Evolutionary conservation across 2,329 filamentous ascomycete species (phyloP), one percentile per base, ranked within the genome.

Genomic region (Daldinia eschscholtzii): DNA sequence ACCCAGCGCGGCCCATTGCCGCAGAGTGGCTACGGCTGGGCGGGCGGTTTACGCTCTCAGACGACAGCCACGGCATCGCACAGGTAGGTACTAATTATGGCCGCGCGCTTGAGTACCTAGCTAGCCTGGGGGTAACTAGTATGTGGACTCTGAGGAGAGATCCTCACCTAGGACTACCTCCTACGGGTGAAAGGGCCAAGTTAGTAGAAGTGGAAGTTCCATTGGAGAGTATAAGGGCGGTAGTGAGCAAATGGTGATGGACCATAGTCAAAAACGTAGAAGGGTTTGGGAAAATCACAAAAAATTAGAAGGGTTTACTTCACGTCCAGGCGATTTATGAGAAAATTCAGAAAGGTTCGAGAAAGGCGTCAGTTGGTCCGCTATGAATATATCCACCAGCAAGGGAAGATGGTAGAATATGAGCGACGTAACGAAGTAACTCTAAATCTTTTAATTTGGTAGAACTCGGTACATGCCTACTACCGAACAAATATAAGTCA

Each of bases 21-120:
- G 86, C 93, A 91, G 88, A 89, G 78, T 97, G 93, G 83, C 77
- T 94, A 61, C 81, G 81, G 6, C 85, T 93, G 75, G 91, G 91
- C 26, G 94, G 96, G 26, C 88, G 87, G 67, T 97, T 98, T 80
- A 97, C 93, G 60, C 86, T 99, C 74, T 97, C 93, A 6, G 96
- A 99, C 79, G 96, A 99, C 81, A 97, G 94, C 79, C 96, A 99
- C 82, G 93, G 93, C 42, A 87, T 93, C 65, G 91, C 88, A 1
- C 95, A 99, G 78, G 87, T 99, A 4, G 93, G 90, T n/a, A 90
- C 93, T 57, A 95, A 97, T 78, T 98, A 96, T 81, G 77, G 79
- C 52, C 87, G 87, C 44, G 89, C 92, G 4, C 81, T 97, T 65
- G 84, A 87, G 0, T 97, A 92, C 78, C 82, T 97, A 63, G 85